These are phyloP conservation scores for Clitopilus passeckerianus DNA, from an alignment of 768 basidiomycete genomes.

Conservation along the genomic window DNA sequence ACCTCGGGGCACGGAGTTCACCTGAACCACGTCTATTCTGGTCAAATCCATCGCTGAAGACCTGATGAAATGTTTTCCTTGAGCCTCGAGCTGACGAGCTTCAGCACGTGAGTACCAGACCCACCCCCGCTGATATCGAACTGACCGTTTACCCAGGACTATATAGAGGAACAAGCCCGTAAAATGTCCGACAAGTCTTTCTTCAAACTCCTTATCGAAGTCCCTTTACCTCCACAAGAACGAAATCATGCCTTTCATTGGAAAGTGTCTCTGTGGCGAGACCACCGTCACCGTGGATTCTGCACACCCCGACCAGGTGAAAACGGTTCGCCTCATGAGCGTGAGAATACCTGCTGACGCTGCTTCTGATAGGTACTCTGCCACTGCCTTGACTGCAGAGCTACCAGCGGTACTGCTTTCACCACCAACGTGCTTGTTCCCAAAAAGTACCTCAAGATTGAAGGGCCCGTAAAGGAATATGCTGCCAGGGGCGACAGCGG, in stretches of 20 bases:
- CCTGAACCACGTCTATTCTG: neutral
- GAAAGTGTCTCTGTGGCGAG: conserved; percentile 27
- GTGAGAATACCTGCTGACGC: neutral
- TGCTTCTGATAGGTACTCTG: conserved; percentile 21
- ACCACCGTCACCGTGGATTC: conserved; percentile 21
- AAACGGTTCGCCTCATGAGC: neutral
- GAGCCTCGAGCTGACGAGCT: neutral
- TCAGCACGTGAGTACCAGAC: neutral
- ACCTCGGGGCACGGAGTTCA: neutral
- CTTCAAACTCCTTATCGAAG: neutral
- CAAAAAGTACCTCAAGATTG: conserved; percentile 25
- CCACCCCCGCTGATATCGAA: neutral
- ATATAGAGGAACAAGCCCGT: neutral
- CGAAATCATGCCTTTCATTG: conserved; percentile 18
- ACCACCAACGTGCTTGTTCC: conserved; percentile 32
- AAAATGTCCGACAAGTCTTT: neutral
- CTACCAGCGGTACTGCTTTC: conserved; percentile 32
- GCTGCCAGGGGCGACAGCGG: conserved; percentile 24
- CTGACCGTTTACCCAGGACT: neutral
- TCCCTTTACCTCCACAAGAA: neutral
- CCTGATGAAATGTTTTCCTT: neutral
- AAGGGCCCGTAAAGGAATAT: conserved; percentile 25
- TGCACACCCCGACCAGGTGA: conserved; percentile 21
- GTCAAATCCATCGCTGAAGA: neutral
- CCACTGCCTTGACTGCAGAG: conserved; percentile 31